Evolutionary conservation across 73 alveolate genomes (phyloP), one percentile per base, ranked within the genome.

Genomic region (Tetrahymena borealis): DNA sequence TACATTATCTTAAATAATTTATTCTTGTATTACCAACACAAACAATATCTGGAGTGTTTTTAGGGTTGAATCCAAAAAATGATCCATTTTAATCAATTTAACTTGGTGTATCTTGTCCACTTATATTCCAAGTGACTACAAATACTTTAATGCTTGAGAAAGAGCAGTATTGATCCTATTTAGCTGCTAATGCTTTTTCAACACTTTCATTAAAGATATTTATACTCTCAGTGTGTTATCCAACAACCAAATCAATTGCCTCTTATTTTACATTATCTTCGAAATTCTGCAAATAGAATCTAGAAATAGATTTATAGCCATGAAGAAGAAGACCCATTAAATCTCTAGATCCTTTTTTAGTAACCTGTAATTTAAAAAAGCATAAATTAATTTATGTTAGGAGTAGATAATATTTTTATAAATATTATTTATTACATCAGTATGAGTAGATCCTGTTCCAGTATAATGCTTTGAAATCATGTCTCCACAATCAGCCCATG

Each of bases 401-500:
- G 18, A 7, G 11, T 40, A 40, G 18, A 8, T 7, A 40, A 43
- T 13, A n/a, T 43, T n/a, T 43, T 43, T 9, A n/a, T 60, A 24
- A 20, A 4, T 20, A 60, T 60, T 60, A 39, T 39, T 9, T 9
- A 9, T 39, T 39, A 60, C 97, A 96, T 98, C 99, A 32, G 99
- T 98, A 93, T 98, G 98, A 91, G 98, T 94, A 0, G 99, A 99
- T 12, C 99, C 99, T 39, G 99, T 98, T 5, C 99, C 99, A 20
- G 99, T 93, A 91, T 98, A 98, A n/a, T 98, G 96, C 24, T 94
- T 93, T 38, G 99, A 95, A 32, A 98, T 85, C 33, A 92, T 95
- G 94, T 98, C 99, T 2, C 99, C 99, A 93, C 97, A 97, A 35
- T 98, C 97, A 3, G 99, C 98, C 99, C 99, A 98, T 13, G 96